Base-by-base conservation (phyloP, 148 eudicot species). In the Nepenthes gracilis region DNA sequence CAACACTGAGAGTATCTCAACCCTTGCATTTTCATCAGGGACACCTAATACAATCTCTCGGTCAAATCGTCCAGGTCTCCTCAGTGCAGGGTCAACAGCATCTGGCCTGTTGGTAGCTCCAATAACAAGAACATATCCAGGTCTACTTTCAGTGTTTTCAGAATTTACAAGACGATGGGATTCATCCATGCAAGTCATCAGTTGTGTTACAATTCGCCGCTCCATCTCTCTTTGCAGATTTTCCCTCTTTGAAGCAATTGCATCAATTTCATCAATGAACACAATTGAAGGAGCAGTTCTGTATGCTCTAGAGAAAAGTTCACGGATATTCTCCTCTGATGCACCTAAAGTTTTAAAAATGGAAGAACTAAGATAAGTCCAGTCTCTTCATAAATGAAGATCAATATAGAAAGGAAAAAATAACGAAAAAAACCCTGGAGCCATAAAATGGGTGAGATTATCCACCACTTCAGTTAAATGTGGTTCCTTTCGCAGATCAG, bases 201-300 rank as follows among this genome's bases (percentile, higher is more conserved):
- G 72, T 66, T 92, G 97, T 64, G 96, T 88, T 61, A 92, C 97
- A 60, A 92, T 92, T 36, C 96, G 82, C 36, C 73, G 74, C 70
- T 92, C 96, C 97, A 87, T 92, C 72, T 77, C 94, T 70, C 90
- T 85, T 64, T 91, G 88, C 48, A 77, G 71, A 66, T 83, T 85
- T 64, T 88, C 97, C 64, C 97, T 83, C 77, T 88, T 92, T 8
- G 96, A 81, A 76, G 93, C 97, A 76, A 92, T 82, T n/a, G 93
- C 90, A 61, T 92, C 98, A 70, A 92, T 92, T 69, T 92, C 98
- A 70, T 92, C 98, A 69, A 92, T 92, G 62, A 92, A 92, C n/a
- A 92, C 82, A 60, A 92, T 92, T 14, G 98, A 85, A 23, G 98
- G 98, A 54, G 98, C 86, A 55, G 96, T 88, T 69, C 81, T 78